These are phyloP conservation scores for Cafeteria roenbergensis DNA, from an alignment of 108 stramenopile genomes.

Conservation along the genomic window DNA sequence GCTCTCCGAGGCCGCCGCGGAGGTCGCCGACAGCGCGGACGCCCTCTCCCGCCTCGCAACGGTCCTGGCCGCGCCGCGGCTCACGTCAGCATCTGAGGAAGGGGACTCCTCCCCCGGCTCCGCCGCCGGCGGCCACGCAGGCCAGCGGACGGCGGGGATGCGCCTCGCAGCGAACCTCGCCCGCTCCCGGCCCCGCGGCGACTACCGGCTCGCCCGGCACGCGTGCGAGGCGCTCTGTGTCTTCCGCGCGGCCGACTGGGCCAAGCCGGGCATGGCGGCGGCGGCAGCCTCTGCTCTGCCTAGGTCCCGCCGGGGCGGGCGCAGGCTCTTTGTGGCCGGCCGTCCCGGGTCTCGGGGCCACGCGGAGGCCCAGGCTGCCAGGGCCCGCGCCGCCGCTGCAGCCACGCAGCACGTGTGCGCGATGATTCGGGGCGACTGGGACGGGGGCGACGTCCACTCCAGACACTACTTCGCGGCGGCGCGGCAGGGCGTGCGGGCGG, in stretches of 20 bases:
- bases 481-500: constrained; percentile 62
- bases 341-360: constrained; percentile 41
- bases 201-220: no score
- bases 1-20: no score
- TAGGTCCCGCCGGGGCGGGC: constrained; percentile 4
- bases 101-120: no score
- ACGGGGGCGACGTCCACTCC: constrained; percentile 49
- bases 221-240: no score
- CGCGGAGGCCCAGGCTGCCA: constrained; percentile 51
- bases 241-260: neutral
- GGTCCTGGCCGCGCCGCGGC: no score
- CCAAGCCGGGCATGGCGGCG: neutral
- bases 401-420: constrained; percentile 59
- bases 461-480: constrained; percentile 70
- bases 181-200: no score
- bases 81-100: no score
- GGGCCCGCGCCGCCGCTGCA: constrained; percentile 54
- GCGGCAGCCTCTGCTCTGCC: constrained; percentile 27
- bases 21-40: no score
- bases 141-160: no score
- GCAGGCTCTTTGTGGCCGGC: constrained; percentile 40
- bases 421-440: constrained; percentile 69
- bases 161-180: no score
- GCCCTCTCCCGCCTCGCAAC: no score
- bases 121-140: no score